Evolutionary conservation across 2,329 filamentous ascomycete species (phyloP).

Genomic region (Botryotinia calthae): DNA sequence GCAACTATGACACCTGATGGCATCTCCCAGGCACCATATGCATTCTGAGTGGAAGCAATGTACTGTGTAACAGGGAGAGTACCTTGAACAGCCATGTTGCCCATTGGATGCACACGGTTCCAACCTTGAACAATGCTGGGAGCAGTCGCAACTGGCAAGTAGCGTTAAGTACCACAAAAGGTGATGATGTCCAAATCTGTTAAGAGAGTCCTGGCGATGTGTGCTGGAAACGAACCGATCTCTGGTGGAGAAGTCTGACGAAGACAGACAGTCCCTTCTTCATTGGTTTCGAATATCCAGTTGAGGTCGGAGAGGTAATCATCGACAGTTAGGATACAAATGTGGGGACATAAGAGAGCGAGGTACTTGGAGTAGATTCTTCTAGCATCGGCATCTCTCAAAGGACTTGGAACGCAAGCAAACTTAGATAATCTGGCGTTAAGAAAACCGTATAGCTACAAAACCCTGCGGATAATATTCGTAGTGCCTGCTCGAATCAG

Average conservation of each 20-base stretch:
- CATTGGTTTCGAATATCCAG: slow-evolving; percentile 24
- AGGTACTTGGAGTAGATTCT: slow-evolving; percentile 25
- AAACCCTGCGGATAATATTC: slow-evolving; percentile 22
- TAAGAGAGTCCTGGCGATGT: slow-evolving; percentile 27
- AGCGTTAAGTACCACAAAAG: slow-evolving; percentile 24
- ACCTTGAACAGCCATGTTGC: background rate
- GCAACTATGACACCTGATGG: background rate
- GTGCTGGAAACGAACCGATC: slow-evolving; percentile 21
- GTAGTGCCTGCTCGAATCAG: too few relatives aligned
- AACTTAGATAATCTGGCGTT: slow-evolving; percentile 31
- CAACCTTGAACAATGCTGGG: slow-evolving; percentile 4
- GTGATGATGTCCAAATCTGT: slow-evolving; percentile 30
- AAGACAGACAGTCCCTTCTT: slow-evolving; percentile 22
- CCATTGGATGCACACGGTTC: background rate
- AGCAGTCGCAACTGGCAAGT: slow-evolving; percentile 1
- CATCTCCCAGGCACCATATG: slow-evolving; percentile 13
- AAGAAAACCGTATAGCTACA: slow-evolving; percentile 31
- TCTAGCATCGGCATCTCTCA: slow-evolving; percentile 29
- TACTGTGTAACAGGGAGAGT: slow-evolving; percentile 3
- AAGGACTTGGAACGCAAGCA: slow-evolving; percentile 29
- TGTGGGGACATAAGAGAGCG: slow-evolving; percentile 23
- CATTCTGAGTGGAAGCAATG: slow-evolving; percentile 13
- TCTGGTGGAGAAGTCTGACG: slow-evolving; percentile 26
- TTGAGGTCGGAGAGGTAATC: slow-evolving; percentile 29
- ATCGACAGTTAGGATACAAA: slow-evolving; percentile 28